Evolutionary conservation across 2,329 filamentous ascomycete genomes (phyloP).

Genomic region (Helotiales sp.): DNA sequence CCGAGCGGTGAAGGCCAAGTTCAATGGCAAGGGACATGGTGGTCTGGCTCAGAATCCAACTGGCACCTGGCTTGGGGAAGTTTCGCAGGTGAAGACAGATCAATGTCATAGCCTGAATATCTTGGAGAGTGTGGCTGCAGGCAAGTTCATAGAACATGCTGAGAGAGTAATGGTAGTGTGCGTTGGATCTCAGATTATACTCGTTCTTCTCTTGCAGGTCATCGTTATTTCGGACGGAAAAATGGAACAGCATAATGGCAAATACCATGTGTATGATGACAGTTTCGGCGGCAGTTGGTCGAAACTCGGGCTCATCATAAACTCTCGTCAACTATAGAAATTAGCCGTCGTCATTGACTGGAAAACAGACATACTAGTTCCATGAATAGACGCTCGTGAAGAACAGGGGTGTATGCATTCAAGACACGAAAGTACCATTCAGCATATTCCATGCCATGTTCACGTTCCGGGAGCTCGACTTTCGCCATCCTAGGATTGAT

Average conservation of each 20-base stretch:
- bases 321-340: slow-evolving; percentile 61
- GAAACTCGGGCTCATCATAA: slow-evolving; percentile 71
- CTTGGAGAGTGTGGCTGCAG: slow-evolving; percentile 63
- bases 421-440: slow-evolving; percentile 78
- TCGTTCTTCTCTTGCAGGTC: slow-evolving; percentile 57
- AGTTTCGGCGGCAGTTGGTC: slow-evolving; percentile 65
- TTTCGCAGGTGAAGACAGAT: slow-evolving; percentile 74
- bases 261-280: slow-evolving; percentile 81
- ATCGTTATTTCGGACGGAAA: slow-evolving; percentile 70
- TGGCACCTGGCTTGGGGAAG: slow-evolving; percentile 80
- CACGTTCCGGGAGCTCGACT: slow-evolving; percentile 65
- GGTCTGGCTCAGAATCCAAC: slow-evolving; percentile 68
- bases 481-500: slow-evolving; percentile 60
- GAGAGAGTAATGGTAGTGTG: slow-evolving; percentile 78
- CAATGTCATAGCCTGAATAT: slow-evolving; percentile 75
- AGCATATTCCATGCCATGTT: slow-evolving; percentile 70
- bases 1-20: slow-evolving; percentile 75
- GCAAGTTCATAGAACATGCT: slow-evolving; percentile 70
- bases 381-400: slow-evolving; percentile 79
- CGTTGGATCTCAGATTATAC: slow-evolving; percentile 70
- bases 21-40: slow-evolving; percentile 74
- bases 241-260: slow-evolving; percentile 78
- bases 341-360: slow-evolving; percentile 10
- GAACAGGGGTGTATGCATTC: slow-evolving; percentile 72
- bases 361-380: slow-evolving; percentile 57